Evolutionary conservation across 2,329 filamentous ascomycete species (phyloP).

Genomic region (Fusarium zealandicum): DNA sequence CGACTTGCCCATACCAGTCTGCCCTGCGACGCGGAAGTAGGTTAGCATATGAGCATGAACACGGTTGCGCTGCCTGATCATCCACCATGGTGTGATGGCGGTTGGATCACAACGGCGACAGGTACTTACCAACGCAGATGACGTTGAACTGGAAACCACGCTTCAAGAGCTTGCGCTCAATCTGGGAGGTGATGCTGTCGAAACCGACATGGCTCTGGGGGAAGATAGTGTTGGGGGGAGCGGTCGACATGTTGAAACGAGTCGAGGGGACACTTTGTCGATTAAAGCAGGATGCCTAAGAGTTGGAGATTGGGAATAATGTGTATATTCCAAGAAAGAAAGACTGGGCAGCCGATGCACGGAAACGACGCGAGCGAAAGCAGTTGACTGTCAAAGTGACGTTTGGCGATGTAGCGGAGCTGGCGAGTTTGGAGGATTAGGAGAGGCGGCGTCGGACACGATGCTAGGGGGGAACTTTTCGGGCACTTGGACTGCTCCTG

Average conservation of each 20-base stretch:
- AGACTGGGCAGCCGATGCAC: conserved; percentile 27
- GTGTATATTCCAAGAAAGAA: conserved; percentile 43
- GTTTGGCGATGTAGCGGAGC: conserved; percentile 37
- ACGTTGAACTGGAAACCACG: conserved; percentile 99
- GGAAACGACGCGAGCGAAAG: conserved; percentile 32
- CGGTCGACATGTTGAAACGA: conserved; percentile 60
- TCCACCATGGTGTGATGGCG: conserved; percentile 29
- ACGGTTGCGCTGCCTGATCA: conserved; percentile 5
- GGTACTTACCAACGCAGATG: conserved; percentile 92
- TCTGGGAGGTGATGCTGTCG: conserved; percentile 99
- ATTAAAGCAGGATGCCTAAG: conserved; percentile 45
- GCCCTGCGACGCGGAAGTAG: conserved; percentile 64
- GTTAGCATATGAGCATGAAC: conserved; percentile 24
- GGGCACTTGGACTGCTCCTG: conserved; percentile 47
- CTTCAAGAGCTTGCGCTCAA: conserved; percentile 99
- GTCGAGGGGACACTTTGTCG: conserved; percentile 35
- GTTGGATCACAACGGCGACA: neutral
- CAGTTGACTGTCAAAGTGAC: conserved; percentile 35
- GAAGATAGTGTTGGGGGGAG: conserved; percentile 77
- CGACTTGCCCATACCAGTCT: conserved; percentile 98
- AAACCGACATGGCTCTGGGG: conserved; percentile 99
- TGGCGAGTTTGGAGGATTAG: conserved; percentile 42
- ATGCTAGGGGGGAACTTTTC: conserved; percentile 51
- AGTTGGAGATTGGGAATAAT: conserved; percentile 38
- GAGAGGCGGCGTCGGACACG: conserved; percentile 38